Evolutionary conservation across 2,329 filamentous ascomycete genomes (phyloP).

Genomic region (Fusarium fujikuroi): DNA sequence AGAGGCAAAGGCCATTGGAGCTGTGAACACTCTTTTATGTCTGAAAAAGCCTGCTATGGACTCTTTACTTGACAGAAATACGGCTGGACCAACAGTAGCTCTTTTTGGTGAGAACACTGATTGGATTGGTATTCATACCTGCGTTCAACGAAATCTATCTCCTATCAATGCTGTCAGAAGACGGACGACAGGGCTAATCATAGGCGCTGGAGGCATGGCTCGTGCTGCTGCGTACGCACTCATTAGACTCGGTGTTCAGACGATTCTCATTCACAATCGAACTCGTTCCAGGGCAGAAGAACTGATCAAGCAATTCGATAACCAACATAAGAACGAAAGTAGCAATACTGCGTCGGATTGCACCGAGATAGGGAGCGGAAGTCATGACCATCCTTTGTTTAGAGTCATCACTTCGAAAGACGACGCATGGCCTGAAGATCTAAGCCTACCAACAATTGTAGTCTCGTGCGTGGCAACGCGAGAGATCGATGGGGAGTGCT

Average conservation of each 20-base stretch:
- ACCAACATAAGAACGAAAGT: fast-evolving
- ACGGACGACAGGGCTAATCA: not conserved
- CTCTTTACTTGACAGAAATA: not conserved
- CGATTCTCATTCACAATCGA: not conserved
- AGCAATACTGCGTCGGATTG: no score
- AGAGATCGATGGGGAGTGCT: not conserved
- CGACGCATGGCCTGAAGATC: not conserved
- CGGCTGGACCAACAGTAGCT: not conserved
- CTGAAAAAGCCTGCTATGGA: not conserved
- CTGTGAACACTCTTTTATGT: not conserved
- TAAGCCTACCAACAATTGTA: not conserved
- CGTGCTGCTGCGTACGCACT: conserved; percentile 2
- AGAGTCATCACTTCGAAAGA: not conserved
- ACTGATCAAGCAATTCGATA: not conserved
- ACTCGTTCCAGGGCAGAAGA: not conserved
- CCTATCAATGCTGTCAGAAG: conserved; percentile 10
- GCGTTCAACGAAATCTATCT: conserved; percentile 3
- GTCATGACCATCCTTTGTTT: not conserved
- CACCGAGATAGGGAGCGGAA: not conserved
- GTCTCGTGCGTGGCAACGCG: not conserved
- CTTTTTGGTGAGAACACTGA: conserved; percentile 7
- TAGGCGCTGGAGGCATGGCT: conserved; percentile 11
- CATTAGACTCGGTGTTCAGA: not conserved
- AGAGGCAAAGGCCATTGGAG: conserved; percentile 4
- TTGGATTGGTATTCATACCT: conserved; percentile 6